Conservation (phyloP, 139 green algal genomes). For the Micractinium conductrix region DNA sequence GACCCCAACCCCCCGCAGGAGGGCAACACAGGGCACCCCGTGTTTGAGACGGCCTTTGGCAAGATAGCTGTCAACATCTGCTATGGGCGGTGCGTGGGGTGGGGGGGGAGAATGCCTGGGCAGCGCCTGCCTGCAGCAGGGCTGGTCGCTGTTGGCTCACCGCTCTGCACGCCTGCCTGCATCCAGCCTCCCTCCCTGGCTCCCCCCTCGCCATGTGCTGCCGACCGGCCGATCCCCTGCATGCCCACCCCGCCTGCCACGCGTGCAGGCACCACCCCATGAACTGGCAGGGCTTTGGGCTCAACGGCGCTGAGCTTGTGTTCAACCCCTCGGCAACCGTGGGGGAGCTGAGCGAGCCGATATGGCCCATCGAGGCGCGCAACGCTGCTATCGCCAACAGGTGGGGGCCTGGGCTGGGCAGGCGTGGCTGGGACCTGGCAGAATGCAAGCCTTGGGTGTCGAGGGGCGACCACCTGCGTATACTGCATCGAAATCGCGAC, state of each 20-base stretch:
- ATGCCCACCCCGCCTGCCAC: neutral
- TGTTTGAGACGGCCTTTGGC: constrained; percentile 94
- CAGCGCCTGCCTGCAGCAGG: too few species aligned
- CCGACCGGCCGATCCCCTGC: too few species aligned
- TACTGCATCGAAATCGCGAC: too few species aligned
- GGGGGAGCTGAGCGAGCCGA: constrained; percentile 85
- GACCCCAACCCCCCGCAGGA: constrained; percentile 71
- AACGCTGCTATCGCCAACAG: constrained; percentile 92
- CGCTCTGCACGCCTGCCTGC: neutral
- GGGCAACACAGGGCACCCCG: constrained; percentile 70
- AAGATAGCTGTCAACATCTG: constrained; percentile 98
- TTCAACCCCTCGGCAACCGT: constrained; percentile 98
- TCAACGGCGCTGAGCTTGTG: constrained; percentile 98
- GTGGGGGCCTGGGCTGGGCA: too few species aligned
- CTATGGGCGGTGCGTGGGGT: constrained; percentile 79
- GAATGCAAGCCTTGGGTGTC: too few species aligned
- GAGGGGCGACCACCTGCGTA: too few species aligned
- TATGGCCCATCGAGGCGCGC: constrained; percentile 89
- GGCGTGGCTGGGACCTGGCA: too few species aligned
- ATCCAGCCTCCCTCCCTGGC: too few species aligned
- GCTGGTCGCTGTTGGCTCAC: too few species aligned
- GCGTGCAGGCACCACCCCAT: constrained; percentile 87
- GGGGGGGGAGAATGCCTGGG: too few species aligned
- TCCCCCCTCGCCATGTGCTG: too few species aligned
- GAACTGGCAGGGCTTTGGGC: constrained; percentile 95